These are phyloP conservation scores for Colletotrichum orbiculare DNA, from an alignment of 2,329 filamentous ascomycete genomes.

Conservation along the genomic window DNA sequence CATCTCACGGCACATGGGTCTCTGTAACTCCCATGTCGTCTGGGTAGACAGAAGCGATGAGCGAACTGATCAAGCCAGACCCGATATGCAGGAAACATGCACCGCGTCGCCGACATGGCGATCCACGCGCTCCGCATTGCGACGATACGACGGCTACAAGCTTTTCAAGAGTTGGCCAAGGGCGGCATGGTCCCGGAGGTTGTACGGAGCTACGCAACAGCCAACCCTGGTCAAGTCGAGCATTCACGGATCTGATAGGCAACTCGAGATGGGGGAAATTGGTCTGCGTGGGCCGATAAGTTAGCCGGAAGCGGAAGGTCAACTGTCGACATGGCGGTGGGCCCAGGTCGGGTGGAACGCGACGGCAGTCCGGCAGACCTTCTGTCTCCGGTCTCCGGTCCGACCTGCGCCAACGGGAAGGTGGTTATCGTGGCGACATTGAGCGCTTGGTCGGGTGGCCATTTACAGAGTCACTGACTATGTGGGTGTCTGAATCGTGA, in stretches of 20 bases:
- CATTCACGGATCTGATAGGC: conserved; percentile 8
- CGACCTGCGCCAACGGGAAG: conserved; percentile 32
- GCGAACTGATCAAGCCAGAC: background rate
- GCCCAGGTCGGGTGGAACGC: conserved; percentile 10
- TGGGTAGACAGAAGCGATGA: conserved; percentile 1
- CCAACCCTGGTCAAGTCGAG: no score
- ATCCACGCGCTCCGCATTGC: background rate
- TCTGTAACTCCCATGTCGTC: background rate
- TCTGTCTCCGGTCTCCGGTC: conserved; percentile 18
- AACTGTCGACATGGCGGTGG: conserved; percentile 8
- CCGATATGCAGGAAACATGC: background rate
- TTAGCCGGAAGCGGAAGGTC: conserved; percentile 34
- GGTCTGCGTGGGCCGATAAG: conserved; percentile 15
- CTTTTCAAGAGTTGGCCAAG: conserved; percentile 27
- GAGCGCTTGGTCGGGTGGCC: no score
- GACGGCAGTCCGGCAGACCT: conserved; percentile 27
- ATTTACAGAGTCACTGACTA: no score
- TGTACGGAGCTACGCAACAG: background rate
- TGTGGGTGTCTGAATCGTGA: no score
- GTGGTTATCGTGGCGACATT: background rate
- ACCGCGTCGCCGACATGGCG: background rate
- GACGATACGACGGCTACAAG: conserved; percentile 12
- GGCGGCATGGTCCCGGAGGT: background rate
- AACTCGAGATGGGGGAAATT: background rate
- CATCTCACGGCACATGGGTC: conserved; percentile 14